A percentile compares a stretch with the other conserved stretches of the same genome.
Evolutionary conservation across 257 asterid species (phyloP).

Genomic region (Datura wrightii): DNA sequence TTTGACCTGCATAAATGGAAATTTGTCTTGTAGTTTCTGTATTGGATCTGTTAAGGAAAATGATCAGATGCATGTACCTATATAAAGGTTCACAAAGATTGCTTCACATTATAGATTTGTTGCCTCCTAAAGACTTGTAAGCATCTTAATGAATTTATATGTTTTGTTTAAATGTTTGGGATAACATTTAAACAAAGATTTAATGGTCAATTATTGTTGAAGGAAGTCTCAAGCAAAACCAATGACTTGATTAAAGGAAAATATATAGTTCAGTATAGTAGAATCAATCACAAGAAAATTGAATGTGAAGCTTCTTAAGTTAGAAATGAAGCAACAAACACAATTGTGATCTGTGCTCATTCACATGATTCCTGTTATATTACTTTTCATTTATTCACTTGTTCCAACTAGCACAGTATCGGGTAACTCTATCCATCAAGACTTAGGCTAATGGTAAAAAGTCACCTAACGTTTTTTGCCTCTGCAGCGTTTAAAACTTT

Average conservation of each 20-base stretch:
- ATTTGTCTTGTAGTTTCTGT: not conserved
- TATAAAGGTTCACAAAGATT: not conserved
- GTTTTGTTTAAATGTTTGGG: not conserved
- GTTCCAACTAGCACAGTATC: not conserved
- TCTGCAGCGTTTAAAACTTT: not conserved
- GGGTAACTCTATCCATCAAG: not conserved
- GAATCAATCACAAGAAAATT: constrained; percentile 27
- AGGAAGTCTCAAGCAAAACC: not conserved
- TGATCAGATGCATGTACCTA: constrained; percentile 23
- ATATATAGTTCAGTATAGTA: not conserved
- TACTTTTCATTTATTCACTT: not conserved
- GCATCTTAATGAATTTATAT: not conserved
- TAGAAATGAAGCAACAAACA: constrained; percentile 16
- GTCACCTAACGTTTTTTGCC: not conserved
- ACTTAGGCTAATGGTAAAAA: not conserved
- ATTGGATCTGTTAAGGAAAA: constrained; percentile 14
- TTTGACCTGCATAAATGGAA: not conserved
- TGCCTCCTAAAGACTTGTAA: not conserved
- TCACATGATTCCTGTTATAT: constrained; percentile 6
- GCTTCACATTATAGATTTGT: not conserved
- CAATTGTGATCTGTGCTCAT: not conserved
- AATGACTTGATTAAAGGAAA: not conserved
- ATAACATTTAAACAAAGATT: not conserved
- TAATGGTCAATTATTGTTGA: constrained; percentile 38
- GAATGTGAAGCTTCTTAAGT: constrained; percentile 25